Evolutionary conservation across 1,139 yeast genomes (phyloP).

Genomic region (Insectozyma bohioensis): DNA sequence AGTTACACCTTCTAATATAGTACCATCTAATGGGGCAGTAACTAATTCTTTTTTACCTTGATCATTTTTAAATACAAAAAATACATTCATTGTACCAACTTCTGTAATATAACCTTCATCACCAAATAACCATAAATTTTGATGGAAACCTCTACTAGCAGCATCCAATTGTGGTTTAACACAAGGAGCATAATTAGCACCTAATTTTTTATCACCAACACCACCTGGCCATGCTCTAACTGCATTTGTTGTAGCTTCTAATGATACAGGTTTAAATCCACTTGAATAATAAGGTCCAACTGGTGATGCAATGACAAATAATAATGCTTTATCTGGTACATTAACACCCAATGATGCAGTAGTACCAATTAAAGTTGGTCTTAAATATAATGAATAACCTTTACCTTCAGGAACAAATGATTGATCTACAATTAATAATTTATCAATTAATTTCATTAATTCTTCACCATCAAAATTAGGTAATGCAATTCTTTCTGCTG

Average conservation of each 20-base stretch:
- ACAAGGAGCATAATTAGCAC: constrained; percentile 97
- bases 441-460: constrained; percentile 69
- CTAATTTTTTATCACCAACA: constrained; percentile 91
- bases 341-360: constrained; percentile 82
- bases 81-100: constrained; percentile 96
- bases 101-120: constrained; percentile 87
- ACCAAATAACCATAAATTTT: constrained; percentile 95
- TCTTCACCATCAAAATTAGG: constrained; percentile 83
- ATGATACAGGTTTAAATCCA: constrained; percentile 89
- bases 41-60: constrained; percentile 86
- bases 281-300: constrained; percentile 92
- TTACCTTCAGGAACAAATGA: constrained; percentile 77
- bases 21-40: constrained; percentile 96
- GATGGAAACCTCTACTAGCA: constrained; percentile 85
- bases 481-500: constrained; percentile 83
- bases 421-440: constrained; percentile 71
- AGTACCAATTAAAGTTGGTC: constrained; percentile 96
- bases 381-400: constrained; percentile 87
- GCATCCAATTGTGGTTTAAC: constrained; percentile 87
- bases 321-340: constrained; percentile 73
- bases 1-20: constrained; percentile 94
- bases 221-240: constrained; percentile 99
- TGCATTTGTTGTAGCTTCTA: constrained; percentile 93
- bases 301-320: constrained; percentile 88
- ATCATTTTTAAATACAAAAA: constrained; percentile 70